phyloP scores from a whole-genome alignment of 2,329 filamentous ascomycete genomes.

The Penicillium sp. region DNA sequence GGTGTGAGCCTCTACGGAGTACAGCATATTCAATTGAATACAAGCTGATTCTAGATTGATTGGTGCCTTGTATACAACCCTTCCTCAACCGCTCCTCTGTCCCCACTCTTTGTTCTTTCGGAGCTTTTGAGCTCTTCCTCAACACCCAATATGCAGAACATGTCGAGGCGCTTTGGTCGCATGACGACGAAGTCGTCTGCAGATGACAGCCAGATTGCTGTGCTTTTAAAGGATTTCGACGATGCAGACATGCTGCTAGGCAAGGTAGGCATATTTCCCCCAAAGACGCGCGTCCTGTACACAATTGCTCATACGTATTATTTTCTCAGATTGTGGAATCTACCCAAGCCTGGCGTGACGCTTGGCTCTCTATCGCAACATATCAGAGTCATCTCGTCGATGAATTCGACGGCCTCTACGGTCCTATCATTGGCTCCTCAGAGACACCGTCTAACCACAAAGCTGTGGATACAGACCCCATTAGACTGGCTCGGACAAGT shows the following conservation, averaged over 20 bases:
- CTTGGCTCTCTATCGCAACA: slow-evolving; percentile 70
- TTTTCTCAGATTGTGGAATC: slow-evolving; percentile 67
- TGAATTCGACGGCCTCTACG: slow-evolving; percentile 71
- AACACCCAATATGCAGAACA: slow-evolving; percentile 40
- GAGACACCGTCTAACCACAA: slow-evolving; percentile 57
- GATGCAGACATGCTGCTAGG: slow-evolving; percentile 73
- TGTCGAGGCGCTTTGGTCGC: slow-evolving; percentile 69
- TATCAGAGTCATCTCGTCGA: slow-evolving; percentile 66
- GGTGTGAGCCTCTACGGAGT: background rate
- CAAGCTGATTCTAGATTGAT: background rate
- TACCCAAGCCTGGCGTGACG: slow-evolving; percentile 72
- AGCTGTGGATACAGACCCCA: slow-evolving; percentile 60
- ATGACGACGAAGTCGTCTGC: slow-evolving; percentile 69
- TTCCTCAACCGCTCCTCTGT: background rate
- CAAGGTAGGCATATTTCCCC: slow-evolving; percentile 53
- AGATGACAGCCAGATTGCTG: slow-evolving; percentile 73
- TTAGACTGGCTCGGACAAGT: slow-evolving; percentile 63
- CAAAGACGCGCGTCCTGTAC: slow-evolving; percentile 7
- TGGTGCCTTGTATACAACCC: background rate
- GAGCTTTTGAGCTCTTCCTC: background rate
- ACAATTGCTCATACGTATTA: slow-evolving; percentile 6
- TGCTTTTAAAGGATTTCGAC: slow-evolving; percentile 75
- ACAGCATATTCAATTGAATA: background rate
- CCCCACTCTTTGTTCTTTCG: background rate
- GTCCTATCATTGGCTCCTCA: slow-evolving; percentile 68